Evolutionary conservation across 2,329 filamentous ascomycete genomes (phyloP).

Genomic region (Ascocoryne sarcoides): DNA sequence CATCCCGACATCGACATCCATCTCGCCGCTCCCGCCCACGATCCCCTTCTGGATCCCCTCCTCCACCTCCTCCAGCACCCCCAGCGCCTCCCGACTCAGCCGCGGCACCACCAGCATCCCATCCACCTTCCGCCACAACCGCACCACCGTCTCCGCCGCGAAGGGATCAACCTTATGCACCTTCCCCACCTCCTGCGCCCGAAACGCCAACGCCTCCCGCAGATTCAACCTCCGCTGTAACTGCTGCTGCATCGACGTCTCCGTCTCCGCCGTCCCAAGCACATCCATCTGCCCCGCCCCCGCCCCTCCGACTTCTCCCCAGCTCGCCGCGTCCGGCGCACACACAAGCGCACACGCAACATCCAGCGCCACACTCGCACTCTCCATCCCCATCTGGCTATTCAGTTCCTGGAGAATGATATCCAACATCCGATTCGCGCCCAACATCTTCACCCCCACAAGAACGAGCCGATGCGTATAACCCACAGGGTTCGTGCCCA

Average conservation of each 20-base stretch:
- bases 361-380: constrained; percentile 56
- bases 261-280: constrained; percentile 4
- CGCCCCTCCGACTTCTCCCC: not conserved
- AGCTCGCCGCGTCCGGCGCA: constrained; percentile 45
- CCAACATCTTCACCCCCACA: constrained; percentile 50
- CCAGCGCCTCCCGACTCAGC: not conserved
- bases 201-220: constrained; percentile 24
- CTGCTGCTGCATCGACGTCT: constrained; percentile 3
- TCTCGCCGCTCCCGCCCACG: not conserved
- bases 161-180: constrained; percentile 20
- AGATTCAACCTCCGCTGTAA: constrained; percentile 25
- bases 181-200: constrained; percentile 23
- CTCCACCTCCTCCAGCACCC: not conserved
- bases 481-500: constrained; percentile 48
- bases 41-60: not conserved
- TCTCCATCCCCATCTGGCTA: constrained; percentile 49
- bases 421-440: constrained; percentile 50
- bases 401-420: constrained; percentile 61
- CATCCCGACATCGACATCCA: not conserved
- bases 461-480: constrained; percentile 69
- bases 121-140: constrained; percentile 27
- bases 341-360: constrained; percentile 62
- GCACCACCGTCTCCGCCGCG: constrained; percentile 23
- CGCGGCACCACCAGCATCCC: constrained; percentile 16
- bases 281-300: constrained; percentile 6